Evolutionary conservation across 225 moss, liverwort and hornwort genomes (phyloP).

Genomic region (Pseudisothecium myosuroides): DNA sequence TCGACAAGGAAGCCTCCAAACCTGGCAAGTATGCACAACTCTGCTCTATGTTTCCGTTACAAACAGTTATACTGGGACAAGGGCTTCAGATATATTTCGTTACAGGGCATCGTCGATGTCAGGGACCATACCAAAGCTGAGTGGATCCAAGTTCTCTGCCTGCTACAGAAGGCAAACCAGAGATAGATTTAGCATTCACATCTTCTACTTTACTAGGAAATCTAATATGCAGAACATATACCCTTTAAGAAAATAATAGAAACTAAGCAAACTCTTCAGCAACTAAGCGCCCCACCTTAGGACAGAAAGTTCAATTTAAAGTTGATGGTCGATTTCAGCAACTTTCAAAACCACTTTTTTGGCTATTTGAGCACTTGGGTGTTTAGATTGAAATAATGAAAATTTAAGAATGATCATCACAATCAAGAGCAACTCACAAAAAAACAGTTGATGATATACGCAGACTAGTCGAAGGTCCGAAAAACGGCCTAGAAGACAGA

Average conservation of each 20-base stretch:
- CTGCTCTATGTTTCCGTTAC: background rate
- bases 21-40: slow-evolving; percentile 18
- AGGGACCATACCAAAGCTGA: slow-evolving; percentile 69
- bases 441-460: background rate
- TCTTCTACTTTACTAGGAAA: background rate
- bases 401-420: background rate
- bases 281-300: background rate
- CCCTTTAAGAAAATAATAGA: background rate
- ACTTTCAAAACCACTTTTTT: background rate
- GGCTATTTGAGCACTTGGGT: background rate
- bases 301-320: background rate
- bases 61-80: background rate
- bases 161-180: slow-evolving; percentile 21
- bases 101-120: slow-evolving; percentile 44
- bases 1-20: slow-evolving; percentile 18
- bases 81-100: background rate
- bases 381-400: background rate
- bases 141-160: slow-evolving; percentile 76
- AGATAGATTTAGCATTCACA: background rate
- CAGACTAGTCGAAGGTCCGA: background rate
- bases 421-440: background rate
- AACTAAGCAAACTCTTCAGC: background rate
- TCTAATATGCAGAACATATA: background rate
- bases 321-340: background rate
- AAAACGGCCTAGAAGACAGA: background rate